These are phyloP conservation scores for Myxozyma kluyveri DNA, from an alignment of 805 yeast species.

Conservation along the genomic window DNA sequence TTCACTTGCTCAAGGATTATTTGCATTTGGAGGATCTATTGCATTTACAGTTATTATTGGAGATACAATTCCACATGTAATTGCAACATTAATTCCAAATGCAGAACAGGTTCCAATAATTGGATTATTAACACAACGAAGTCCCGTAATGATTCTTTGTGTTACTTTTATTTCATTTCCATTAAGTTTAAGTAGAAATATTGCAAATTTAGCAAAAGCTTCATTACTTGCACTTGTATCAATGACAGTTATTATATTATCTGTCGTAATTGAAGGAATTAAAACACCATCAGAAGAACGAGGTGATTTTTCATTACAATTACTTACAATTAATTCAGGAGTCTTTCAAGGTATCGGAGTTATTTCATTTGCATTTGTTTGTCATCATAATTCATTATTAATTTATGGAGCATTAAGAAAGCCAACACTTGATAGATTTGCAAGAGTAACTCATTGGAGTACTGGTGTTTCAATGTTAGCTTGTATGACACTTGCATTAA, in stretches of 20 bases:
- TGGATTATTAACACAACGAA: constrained; percentile 59
- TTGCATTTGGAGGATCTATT: constrained; percentile 92
- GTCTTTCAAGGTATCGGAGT: constrained; percentile 91
- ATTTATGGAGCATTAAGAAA: constrained; percentile 78
- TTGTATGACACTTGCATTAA: constrained; percentile 72
- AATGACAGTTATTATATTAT: constrained; percentile 72
- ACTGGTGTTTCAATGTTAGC: constrained; percentile 77
- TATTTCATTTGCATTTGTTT: constrained; percentile 89
- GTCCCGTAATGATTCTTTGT: constrained; percentile 65
- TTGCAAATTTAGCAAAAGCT: constrained; percentile 81
- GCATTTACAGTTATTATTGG: constrained; percentile 95
- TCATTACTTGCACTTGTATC: constrained; percentile 81
- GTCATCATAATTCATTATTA: constrained; percentile 91
- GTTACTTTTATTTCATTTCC: constrained; percentile 78
- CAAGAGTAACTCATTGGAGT: constrained; percentile 76
- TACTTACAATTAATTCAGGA: constrained; percentile 53
- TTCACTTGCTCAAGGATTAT: constrained; percentile 73
- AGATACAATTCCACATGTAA: constrained; percentile 89
- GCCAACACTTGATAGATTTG: constrained; percentile 73
- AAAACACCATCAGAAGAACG: constrained; percentile 28
- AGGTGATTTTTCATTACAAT: constrained; percentile 44
- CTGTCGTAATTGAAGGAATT: constrained; percentile 76
- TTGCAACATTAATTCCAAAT: constrained; percentile 60
- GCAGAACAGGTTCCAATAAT: constrained; percentile 41
- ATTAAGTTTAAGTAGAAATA: constrained; percentile 72